Conservation (phyloP, 805 yeast genomes). For the Cyberlindnera maritima region DNA sequence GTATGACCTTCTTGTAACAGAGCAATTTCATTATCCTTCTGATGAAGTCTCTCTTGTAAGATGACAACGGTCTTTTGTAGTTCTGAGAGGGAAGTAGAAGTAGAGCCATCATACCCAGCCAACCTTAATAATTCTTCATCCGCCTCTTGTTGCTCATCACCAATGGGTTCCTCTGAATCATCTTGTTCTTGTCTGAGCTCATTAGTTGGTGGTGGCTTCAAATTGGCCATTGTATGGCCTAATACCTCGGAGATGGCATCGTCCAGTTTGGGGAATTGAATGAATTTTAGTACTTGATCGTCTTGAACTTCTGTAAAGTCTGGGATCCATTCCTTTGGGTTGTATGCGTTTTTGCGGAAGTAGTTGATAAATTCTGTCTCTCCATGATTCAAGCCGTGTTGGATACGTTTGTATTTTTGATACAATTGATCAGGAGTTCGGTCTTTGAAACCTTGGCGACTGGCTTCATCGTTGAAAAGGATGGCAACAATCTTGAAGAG, state of each 20-base stretch:
- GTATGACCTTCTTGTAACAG: conserved; percentile 8
- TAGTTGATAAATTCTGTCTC: conserved; percentile 22
- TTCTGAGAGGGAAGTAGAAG: not conserved
- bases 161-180: not conserved
- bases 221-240: conserved; percentile 7
- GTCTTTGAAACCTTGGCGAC: conserved; percentile 23
- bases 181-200: conserved; percentile 8
- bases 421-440: conserved; percentile 28
- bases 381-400: conserved; percentile 26
- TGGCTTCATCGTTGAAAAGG: conserved; percentile 25
- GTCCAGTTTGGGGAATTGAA: conserved; percentile 18
- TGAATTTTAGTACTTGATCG: conserved; percentile 14
- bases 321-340: conserved; percentile 27
- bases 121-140: conserved; percentile 22
- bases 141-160: conserved; percentile 3
- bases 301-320: conserved; percentile 10
- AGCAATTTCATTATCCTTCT: conserved; percentile 2
- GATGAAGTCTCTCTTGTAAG: conserved; percentile 11
- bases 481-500: conserved; percentile 23
- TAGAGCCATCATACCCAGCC: conserved; percentile 16
- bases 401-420: conserved; percentile 28
- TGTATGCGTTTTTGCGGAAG: conserved; percentile 20
- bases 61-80: not conserved
- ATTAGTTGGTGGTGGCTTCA: conserved; percentile 10
- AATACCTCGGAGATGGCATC: conserved; percentile 16